Evolutionary conservation across 164 flowering plant genomes (phyloP), one percentile per base, ranked within the genome.

Genomic region (Cinnamomum micranthum): DNA sequence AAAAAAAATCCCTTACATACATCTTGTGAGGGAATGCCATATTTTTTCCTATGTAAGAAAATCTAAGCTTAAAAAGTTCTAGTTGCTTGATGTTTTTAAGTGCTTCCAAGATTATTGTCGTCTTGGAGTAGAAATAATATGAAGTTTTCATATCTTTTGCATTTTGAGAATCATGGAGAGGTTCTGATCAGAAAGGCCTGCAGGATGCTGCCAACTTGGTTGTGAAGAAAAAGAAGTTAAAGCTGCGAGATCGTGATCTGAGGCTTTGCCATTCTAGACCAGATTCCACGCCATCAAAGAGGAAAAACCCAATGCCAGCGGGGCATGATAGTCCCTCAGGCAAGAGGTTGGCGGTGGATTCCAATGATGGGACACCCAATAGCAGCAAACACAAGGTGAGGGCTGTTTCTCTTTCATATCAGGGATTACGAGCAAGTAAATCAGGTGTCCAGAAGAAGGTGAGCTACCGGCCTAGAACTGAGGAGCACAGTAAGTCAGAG

Each of bases 381-480:
- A 74, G 75, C 51, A 64, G 55, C 31, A 78, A 72, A 66, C 58
- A 71, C 50, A 81, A 73, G 69, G 31, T 72, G 5, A 86, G 76
- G 52, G 65, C 82, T 71, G 17, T 60, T 17, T 28, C 73, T 71
- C 68, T 80, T 52, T 83, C 97, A 33, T 95, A 92, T 80, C 97
- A 95, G 83, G 99, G 99, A 1, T 51, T 95, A 70, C 84, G 84
- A 22, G 96, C 94, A 13, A 90, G 82, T 85, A 92, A 92, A 87
- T 77, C 91, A 12, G 91, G 88, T 33, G 73, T 74, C 23, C 83
- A 81, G 59, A 89, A 87, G 88, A 91, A 85, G 80, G 73, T 72
- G 19, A 20, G 50, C 50, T 55, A 51, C 68, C 77, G 71, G 33
- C 59, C 71, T 59, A 86, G 70, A 65, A 69, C 74, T 28, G 50